Base-by-base conservation (phyloP, 805 yeast genomes). In the Myxozyma vanderwaltii region DNA sequence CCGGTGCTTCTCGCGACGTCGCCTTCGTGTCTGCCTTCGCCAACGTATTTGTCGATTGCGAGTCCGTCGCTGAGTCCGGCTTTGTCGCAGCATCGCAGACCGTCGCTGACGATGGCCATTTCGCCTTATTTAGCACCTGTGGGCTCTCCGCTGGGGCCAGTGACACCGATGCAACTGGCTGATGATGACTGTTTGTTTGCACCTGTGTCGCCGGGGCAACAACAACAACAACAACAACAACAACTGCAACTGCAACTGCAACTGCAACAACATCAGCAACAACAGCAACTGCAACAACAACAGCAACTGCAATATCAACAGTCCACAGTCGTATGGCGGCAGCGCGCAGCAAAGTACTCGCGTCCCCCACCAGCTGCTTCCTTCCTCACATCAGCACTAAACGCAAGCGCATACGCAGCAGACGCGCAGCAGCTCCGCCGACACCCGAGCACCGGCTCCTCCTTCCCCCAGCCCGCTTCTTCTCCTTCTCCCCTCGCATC, bases 161-260 rank as follows among this genome's bases (percentile, higher is more conserved):
- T 61, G 31, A 61, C 65, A 26, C 65, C 65, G 4, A 61, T 61
- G 65, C 60, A 48, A 47, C 63, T 61, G 7, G 58, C 63, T 12
- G 65, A 61, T 38, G 65, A 61, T n/a, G 65, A 61, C 21, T 58
- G 59, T 26, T 57, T 40, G 50, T 58, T 59, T 33, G 58, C 62
- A 24, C 15, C 23, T 8, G 15, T n/a, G n/a, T n/a, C n/a, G n/a
- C 56, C 3, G 48, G 46, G 27, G 19, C 46, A 7, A 26, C 46
- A 8, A 45, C 54, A 7, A 6, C 10, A n/a, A n/a, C n/a, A n/a
- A n/a, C n/a, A n/a, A n/a, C n/a, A n/a, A n/a, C n/a, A n/a, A n/a
- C n/a, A n/a, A n/a, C n/a, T n/a, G n/a, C n/a, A n/a, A n/a, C n/a
- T n/a, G n/a, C n/a, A n/a, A n/a, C n/a, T n/a, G n/a, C n/a, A n/a